Percentiles rank a stretch among this genome's conserved stretches.
phyloP scores from a whole-genome alignment of 768 basidiomycete species.

The Trametes sanguinea region DNA sequence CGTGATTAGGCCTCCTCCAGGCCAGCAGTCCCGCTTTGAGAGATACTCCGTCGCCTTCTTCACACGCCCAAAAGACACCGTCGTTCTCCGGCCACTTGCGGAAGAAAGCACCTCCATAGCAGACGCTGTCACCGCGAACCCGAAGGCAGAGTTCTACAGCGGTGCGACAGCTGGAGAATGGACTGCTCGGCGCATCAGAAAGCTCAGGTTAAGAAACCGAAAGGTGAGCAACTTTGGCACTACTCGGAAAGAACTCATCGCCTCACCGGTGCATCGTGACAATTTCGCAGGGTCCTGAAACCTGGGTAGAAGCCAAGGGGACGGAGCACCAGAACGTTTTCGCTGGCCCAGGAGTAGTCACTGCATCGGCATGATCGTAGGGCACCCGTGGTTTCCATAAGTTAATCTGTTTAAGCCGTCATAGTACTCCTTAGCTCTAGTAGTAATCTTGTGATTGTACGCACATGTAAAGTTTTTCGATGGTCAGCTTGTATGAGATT shows the following conservation, averaged over 20 bases:
- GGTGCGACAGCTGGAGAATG: slow-evolving; percentile 30
- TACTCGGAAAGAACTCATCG: not conserved
- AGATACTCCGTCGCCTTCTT: slow-evolving; percentile 41
- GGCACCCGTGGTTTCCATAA: no score
- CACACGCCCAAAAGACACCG: slow-evolving; percentile 36
- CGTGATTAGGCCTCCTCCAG: slow-evolving; percentile 40
- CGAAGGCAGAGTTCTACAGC: slow-evolving; percentile 25
- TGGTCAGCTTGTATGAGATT: no score
- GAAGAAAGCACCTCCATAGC: slow-evolving; percentile 30
- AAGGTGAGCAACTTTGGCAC: slow-evolving; percentile 19
- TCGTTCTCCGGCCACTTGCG: slow-evolving; percentile 32
- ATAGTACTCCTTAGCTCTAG: no score
- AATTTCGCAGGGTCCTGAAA: slow-evolving; percentile 25
- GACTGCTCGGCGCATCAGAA: slow-evolving; percentile 29
- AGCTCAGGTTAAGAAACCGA: slow-evolving; percentile 30
- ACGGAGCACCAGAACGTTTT: slow-evolving; percentile 29
- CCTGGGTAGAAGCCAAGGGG: slow-evolving; percentile 32
- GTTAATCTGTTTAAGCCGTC: no score
- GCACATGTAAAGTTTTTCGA: no score
- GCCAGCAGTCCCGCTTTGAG: slow-evolving; percentile 34
- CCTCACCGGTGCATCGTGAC: not conserved
- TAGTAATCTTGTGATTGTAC: no score
- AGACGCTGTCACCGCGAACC: slow-evolving; percentile 22
- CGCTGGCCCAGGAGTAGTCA: not conserved
- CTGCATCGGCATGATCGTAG: slow-evolving; percentile 9